Evolutionary conservation across 176 grass and related monocot genomes (phyloP), one percentile per base, ranked within the genome.

Genomic region (Zoysia pacifica): DNA sequence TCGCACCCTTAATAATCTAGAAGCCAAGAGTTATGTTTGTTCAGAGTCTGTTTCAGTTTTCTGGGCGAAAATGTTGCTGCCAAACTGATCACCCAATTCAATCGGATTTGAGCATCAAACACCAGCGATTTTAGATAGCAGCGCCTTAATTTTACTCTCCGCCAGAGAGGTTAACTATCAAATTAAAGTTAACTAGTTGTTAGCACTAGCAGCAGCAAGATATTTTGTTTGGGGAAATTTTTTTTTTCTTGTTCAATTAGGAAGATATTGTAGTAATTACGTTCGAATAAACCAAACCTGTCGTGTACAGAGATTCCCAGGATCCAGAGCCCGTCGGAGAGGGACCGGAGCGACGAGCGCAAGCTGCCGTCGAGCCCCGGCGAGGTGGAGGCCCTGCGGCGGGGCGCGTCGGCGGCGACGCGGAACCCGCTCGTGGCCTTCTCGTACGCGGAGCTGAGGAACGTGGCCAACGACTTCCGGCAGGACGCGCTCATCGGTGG

Each of bases 371-470:
- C 87, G 73, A 96, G 81, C 68, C 60, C 90, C 5, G 77, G 59
- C 41, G 93, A 96, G 84, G 93, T 96, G 39, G 90, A 96, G 87
- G 86, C 88, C 40, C 79, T 90, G 60, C 82, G 82, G 4, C 72
- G 77, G 0, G 80, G 87, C 78, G 72, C 87, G 46, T 86, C 87
- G 4, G 71, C 87, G 46, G 85, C 87, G 4, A 79, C 62, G 54
- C 64, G 48, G 48, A 96, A 96, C 70, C 93, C 85, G 59, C 82
- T 96, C 19, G 83, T 85, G 41, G 82, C 87, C 86, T 96, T 96
- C 79, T 81, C 87, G 70, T 88, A 92, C 70, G 72, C 89, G 36
- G 90, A 96, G 60, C 82, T 96, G 36, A 47, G 58, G 60, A 81
- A 49, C 43, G 87, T 92, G 38, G 87, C 93, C 74, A 83, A 54